Evolutionary conservation across 192 early-diverging fungal species (phyloP), one percentile per base, ranked within the genome.

Genomic region (Backusella sp.): DNA sequence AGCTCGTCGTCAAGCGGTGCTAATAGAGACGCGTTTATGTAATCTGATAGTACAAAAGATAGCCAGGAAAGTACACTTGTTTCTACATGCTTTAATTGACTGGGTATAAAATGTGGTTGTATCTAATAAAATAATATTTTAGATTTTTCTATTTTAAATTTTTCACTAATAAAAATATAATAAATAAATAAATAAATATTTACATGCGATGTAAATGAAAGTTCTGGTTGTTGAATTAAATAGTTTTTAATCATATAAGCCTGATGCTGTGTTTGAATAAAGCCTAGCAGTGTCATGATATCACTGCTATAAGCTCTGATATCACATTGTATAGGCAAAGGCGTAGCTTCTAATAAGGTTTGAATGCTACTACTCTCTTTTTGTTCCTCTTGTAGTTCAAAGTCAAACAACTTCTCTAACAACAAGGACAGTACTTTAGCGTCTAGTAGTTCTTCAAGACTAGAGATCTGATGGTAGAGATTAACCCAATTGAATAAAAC

Each of bases 11-110:
- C 28, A 19, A 46, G 32, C n/a, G 66, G 46, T 53, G 42, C 35
- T 67, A 75, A 35, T 34, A 75, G 19, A n/a, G 74, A 75, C 42
- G 74, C 74, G 53, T 56, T 42, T 44, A 75, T 36, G 32, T 75
- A 75, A 34, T 75, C 66, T 75, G 46, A 23, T 75, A 75, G 12
- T 21, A 75, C 42, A 46, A 35, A 37, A 23, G n/a, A 42, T 15
- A 66, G 28, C 74, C 74, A 75, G 32, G 65, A 52, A 68, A 67
- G 23, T 23, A 71, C 39, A 30, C 26, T 49, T 30, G 41, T 32
- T 71, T 44, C 46, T 44, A 71, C 70, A 49, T 71, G 42, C 7
- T 44, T 14, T 44, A 71, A 32, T n/a, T 39, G 41, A 49, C 26
- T 71, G 70, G 70, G 70, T 71, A 71, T 71, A 71, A 71, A 71